These are phyloP conservation scores for Lolium perenne DNA, from an alignment of 176 grass and related monocot genomes.

Conservation along the genomic window DNA sequence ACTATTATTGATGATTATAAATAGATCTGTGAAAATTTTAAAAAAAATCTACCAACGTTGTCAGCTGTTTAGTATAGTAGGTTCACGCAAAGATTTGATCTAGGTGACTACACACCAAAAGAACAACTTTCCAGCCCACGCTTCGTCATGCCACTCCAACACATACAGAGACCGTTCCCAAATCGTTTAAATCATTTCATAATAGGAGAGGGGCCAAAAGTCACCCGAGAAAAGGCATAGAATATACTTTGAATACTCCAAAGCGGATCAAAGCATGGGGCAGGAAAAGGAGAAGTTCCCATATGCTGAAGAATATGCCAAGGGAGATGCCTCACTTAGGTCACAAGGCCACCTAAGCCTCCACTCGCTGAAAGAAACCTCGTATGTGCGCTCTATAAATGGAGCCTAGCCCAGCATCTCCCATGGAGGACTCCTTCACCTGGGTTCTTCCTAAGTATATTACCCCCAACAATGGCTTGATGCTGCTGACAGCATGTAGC, in stretches of 20 bases:
- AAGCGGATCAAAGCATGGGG: slow-evolving; percentile 41
- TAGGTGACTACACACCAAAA: slow-evolving; percentile 22
- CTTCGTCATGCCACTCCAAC: slow-evolving; percentile 45
- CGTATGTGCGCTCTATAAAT: slow-evolving; percentile 47
- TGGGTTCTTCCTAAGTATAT: slow-evolving; percentile 22
- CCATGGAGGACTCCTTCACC: slow-evolving; percentile 50
- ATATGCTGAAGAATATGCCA: slow-evolving; percentile 62
- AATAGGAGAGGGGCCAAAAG: slow-evolving; percentile 10
- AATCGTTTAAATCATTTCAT: slow-evolving; percentile 14
- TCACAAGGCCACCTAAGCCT: slow-evolving; percentile 46
- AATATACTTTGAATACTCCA: slow-evolving; percentile 58
- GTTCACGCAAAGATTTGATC: neutral
- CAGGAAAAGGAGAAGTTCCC: slow-evolving; percentile 32
- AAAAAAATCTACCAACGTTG: too few relatives aligned
- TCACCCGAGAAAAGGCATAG: slow-evolving; percentile 31
- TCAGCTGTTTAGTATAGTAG: too few relatives aligned
- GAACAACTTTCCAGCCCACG: slow-evolving; percentile 47
- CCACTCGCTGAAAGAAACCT: slow-evolving; percentile 45
- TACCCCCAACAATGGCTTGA: slow-evolving; percentile 44
- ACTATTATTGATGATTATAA: too few relatives aligned
- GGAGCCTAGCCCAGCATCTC: slow-evolving; percentile 5
- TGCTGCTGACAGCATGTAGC: slow-evolving; percentile 5
- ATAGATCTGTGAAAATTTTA: too few relatives aligned
- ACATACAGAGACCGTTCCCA: neutral
- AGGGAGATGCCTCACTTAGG: slow-evolving; percentile 52